Base-by-base conservation (phyloP, 2,329 filamentous ascomycete genomes). In the Ophiostoma australiae region DNA sequence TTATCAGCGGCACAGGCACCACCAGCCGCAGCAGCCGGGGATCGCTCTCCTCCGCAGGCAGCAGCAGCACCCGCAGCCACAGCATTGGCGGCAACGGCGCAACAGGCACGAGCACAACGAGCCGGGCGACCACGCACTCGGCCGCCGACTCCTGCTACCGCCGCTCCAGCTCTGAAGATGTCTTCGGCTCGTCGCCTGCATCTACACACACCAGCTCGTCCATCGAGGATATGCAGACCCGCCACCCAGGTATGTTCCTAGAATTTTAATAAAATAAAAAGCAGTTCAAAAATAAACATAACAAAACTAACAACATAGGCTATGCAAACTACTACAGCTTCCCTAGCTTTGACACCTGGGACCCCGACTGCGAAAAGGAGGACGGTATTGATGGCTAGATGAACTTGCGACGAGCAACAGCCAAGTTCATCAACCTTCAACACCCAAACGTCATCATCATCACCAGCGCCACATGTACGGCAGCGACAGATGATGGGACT, bases 271-370 rank as follows among this genome's bases (percentile, higher is more conserved):
- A 44, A 31, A 31, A 31, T 5, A 6, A 39, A 5, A 11, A 66
- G 15, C 5, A 35, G 37, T 6, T 35, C 11, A 37, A 27, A 20
- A 35, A 20, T 2, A 20, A 37, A 1, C n/a, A n/a, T n/a, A 4
- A 27, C 3, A 58, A 66, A 23, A 10, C 58, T 65, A 65, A 65
- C 37, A 58, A 10, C 13, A 17, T 70, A 80, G 78, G 78, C 69
- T 80, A 80, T 76, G 85, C 82, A 71, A 85, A 87, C 73, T 92
- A 92, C 79, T 89, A 90, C 77, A 91, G 89, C 81, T 92, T 92
- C 77, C 90, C 90, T 20, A 90, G 86, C 78, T 91, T 91, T 78
- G 90, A 92, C 76, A 85, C 87, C 72, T 91, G 89, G 82, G 85
- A 86, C 61, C 81, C 81, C 27, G 82, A 81, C 71, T 80, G 80